Evolutionary conservation across 176 grass and related monocot species (phyloP).

Genomic region (barley (Hordeum vulgare)): MorexV3_pseudomolecules_assembly NC_058522.1:552924141-552924640

Average conservation of each 20-base stretch:
- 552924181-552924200: slow-evolving; percentile 5
- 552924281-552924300: not conserved
- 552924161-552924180: slow-evolving; percentile 15
- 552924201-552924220: slow-evolving; percentile 14
- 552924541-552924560: slow-evolving; percentile 22
- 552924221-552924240: not conserved
- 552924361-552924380: slow-evolving; percentile 91
- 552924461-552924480: slow-evolving; percentile 51
- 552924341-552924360: slow-evolving; percentile 68
- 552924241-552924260: slow-evolving; percentile 2
- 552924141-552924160: not conserved
- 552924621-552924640: not conserved
- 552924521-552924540: slow-evolving; percentile 97
- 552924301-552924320: not conserved
- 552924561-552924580: not conserved
- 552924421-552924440: slow-evolving; percentile 90
- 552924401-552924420: slow-evolving; percentile 94
- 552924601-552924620: slow-evolving; percentile 8
- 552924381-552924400: slow-evolving; percentile 90
- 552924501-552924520: slow-evolving; percentile 99
- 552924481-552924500: slow-evolving; percentile 79
- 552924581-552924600: not conserved
- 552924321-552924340: slow-evolving; percentile 76
- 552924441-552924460: slow-evolving; percentile 75
- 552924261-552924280: not conserved